Evolutionary conservation across 2,329 filamentous ascomycete species (phyloP), one percentile per base, ranked within the genome.

Genomic region (Tolypocladium tropicale): DNA sequence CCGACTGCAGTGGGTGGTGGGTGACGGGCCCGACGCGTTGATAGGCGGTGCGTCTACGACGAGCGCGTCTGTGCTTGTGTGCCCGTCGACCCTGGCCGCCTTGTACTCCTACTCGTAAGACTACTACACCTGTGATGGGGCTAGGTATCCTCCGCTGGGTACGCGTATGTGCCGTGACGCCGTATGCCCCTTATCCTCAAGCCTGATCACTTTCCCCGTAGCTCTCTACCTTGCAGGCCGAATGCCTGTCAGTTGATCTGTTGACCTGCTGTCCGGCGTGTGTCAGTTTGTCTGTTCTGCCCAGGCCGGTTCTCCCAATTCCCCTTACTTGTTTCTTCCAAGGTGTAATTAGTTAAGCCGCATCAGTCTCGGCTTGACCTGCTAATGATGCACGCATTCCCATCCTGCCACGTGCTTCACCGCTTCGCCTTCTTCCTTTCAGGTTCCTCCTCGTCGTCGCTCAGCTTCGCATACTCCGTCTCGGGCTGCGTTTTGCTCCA

Each of bases 401-500:
- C 33, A 6, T 21, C 18, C 10, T 33, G 28, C 7, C 28, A 14
- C 5, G n/a, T 25, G 21, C 41, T 36, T 78, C 70, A 82, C 64
- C 79, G 74, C 71, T 79, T 84, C 3, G 73, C 68, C 66, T 74
- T 81, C 68, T 85, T 85, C 73, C 85, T 88, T 36, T 89, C 82
- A n/a, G 82, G 84, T 4, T 79, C 80, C 7, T 82, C 80, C 54
- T 95, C 92, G 18, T 91, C 89, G 65, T 95, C 93, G 69, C 91
- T 95, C 36, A 94, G 65, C 48, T 96, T 89, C 9, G 89, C 88
- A 74, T 95, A 99, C 62, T 96, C 87, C 30, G 92, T 90, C 63
- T 92, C 86, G 0, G 94, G 94, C 74, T 97, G 93, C 39, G 91
- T 97, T 63, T 87, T 81, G 67, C 88, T 88, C 89, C 91, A 99